phyloP scores from a whole-genome alignment of 768 basidiomycete species.

The Mrakia hoshinonis region DNA sequence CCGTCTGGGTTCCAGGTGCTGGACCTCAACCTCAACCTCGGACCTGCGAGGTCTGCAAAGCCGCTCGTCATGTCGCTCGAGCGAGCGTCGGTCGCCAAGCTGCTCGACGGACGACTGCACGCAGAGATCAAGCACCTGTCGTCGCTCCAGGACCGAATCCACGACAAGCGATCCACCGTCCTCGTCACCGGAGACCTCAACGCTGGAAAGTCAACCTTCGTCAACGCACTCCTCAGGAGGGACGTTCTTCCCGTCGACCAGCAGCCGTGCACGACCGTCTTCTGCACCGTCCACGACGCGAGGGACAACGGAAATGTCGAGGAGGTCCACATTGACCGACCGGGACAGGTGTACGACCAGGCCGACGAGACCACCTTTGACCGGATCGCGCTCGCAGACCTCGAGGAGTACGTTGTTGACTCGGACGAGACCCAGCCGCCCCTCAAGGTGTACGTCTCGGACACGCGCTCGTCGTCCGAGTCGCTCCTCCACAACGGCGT shows the following conservation, averaged over 20 bases:
- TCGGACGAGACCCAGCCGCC: constrained; percentile 58
- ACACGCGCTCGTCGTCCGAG: constrained; percentile 38
- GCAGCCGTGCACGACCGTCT: constrained; percentile 93
- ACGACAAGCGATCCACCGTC: constrained; percentile 88
- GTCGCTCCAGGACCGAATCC: constrained; percentile 72
- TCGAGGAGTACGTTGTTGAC: constrained; percentile 70
- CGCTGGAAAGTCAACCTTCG: constrained; percentile 95
- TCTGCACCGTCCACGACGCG: constrained; percentile 92
- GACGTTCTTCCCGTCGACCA: constrained; percentile 95
- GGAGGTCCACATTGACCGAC: constrained; percentile 74
- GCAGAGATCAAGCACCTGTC: constrained; percentile 68
- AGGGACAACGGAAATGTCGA: constrained; percentile 69
- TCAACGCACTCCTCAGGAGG: constrained; percentile 84
- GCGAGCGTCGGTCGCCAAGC: constrained; percentile 81
- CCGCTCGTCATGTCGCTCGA: constrained; percentile 81
- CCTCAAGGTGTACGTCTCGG: constrained; percentile 81
- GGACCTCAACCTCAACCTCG: constrained; percentile 85
- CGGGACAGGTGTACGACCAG: constrained; percentile 57
- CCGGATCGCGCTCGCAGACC: constrained; percentile 54
- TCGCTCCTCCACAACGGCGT: constrained; percentile 90
- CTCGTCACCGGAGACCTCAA: constrained; percentile 97
- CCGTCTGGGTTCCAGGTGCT: constrained; percentile 72
- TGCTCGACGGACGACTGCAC: constrained; percentile 75
- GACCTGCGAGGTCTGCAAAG: constrained; percentile 54
- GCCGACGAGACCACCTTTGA: constrained; percentile 69